phyloP scores from a whole-genome alignment of 768 basidiomycete genomes.

The Pholiota molesta region DNA sequence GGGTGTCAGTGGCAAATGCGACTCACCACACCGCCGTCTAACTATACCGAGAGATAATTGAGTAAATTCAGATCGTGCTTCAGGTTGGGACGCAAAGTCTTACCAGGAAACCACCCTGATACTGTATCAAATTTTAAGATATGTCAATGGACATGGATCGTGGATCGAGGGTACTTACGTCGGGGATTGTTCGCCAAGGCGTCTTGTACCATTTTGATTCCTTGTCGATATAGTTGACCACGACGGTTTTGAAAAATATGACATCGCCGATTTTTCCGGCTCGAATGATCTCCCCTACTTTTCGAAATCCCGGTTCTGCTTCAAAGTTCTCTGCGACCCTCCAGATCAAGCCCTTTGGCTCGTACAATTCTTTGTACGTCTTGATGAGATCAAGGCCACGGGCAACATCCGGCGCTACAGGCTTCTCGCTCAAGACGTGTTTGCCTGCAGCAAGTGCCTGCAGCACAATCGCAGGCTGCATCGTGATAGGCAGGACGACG shows the following conservation, averaged over 20 bases:
- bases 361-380: slow-evolving; percentile 65
- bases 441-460: slow-evolving; percentile 75
- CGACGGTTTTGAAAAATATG: slow-evolving; percentile 61
- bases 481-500: slow-evolving; percentile 75
- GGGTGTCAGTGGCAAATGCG: background rate
- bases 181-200: slow-evolving; percentile 81
- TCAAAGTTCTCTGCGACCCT: slow-evolving; percentile 81
- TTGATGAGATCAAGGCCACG: slow-evolving; percentile 66
- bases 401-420: slow-evolving; percentile 72
- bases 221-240: slow-evolving; percentile 56
- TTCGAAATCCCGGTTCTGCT: slow-evolving; percentile 59
- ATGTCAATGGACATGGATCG: slow-evolving; percentile 7
- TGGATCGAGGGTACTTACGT: slow-evolving; percentile 47
- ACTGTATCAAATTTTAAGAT: slow-evolving; percentile 40
- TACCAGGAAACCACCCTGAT: slow-evolving; percentile 84
- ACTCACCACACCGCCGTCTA: slow-evolving; percentile 80
- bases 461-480: slow-evolving; percentile 70
- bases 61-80: slow-evolving; percentile 1
- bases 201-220: slow-evolving; percentile 80
- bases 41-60: slow-evolving; percentile 27
- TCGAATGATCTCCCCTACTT: slow-evolving; percentile 50
- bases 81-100: slow-evolving; percentile 28
- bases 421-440: slow-evolving; percentile 90
- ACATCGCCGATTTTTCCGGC: slow-evolving; percentile 75
- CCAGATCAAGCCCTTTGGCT: slow-evolving; percentile 74